Base-by-base conservation (phyloP, 2,329 filamentous ascomycete genomes). In the Rosellinia necatrix region DNA sequence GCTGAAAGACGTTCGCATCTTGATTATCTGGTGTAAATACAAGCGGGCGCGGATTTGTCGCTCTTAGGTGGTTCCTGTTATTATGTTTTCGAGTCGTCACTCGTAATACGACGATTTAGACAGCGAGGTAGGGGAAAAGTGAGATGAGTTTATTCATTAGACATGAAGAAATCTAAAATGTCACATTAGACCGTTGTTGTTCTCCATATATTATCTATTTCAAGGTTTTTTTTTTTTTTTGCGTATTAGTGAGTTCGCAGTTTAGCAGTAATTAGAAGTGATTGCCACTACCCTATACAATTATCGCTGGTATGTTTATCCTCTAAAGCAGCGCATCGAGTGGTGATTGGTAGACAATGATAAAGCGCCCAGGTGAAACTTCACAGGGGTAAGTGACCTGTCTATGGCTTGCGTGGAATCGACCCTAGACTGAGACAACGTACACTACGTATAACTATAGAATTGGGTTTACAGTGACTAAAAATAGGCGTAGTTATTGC, bases 341-440 rank as follows among this genome's bases (percentile, higher is more conserved):
- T 13, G 30, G 29, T 63, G 53, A 64, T 63, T 65, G 63, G 62
- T 17, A n/a, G 19, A 13, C 15, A 17, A 25, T 21, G 9, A 29
- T 3, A n/a, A 35, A 43, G 43, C 41, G 27, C 13, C 43, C 50
- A n/a, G 29, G 49, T 49, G 54, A 25, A 42, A 25, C 41, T 13
- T 42, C 15, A 35, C 27, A 6, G n/a, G 34, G 34, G 21, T 48
- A 29, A 21, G 24, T 37, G 2, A 13, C 32, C 32, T 15, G 38
- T 48, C 32, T 10, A 21, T 21, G 32, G 17, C 27, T 48, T 9
- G 7, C 4, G 10, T 13, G n/a, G 10, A 32, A 4, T 9, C 30
- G 21, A n/a, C n/a, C n/a, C 27, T 49, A 50, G 27, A 38, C 48
- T 37, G 37, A 13, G 37, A 27, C n/a, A 21, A 30, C n/a, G n/a